Conservation (phyloP, 176 grass and related monocot genomes). For the Urochloa ruziziensis region DNA sequence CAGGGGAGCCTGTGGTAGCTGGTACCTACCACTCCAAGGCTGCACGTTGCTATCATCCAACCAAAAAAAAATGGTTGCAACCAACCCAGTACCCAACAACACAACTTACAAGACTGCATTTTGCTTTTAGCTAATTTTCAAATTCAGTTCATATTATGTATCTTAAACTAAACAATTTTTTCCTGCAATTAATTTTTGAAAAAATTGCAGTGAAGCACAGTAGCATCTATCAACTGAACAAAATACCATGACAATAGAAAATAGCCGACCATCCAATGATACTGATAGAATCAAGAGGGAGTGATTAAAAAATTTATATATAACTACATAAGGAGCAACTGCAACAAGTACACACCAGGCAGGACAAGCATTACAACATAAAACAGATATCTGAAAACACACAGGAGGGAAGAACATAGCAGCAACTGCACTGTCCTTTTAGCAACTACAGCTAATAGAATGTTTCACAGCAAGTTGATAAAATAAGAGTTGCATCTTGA, state of each 20-base stretch:
- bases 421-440: constrained; percentile 9
- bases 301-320: constrained; percentile 22
- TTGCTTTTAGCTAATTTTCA: neutral
- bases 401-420: constrained; percentile 24
- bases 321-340: constrained; percentile 47
- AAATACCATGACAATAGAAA: neutral
- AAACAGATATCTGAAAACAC: constrained; percentile 38
- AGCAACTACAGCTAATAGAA: constrained; percentile 60
- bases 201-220: neutral
- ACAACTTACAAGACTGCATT: neutral
- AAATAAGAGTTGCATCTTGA: constrained; percentile 34
- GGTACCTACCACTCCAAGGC: constrained; percentile 42
- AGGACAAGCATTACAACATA: constrained; percentile 39
- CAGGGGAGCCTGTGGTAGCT: constrained; percentile 28
- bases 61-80: constrained; percentile 10
- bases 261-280: neutral
- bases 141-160: neutral
- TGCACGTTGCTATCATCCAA: neutral
- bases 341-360: constrained; percentile 31
- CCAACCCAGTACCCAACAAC: no score
- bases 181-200: no score
- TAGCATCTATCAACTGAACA: neutral
- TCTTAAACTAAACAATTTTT: neutral
- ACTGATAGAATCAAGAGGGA: constrained; percentile 24
- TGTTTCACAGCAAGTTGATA: constrained; percentile 34